These are phyloP conservation scores for Aspergillus sp. DNA, from an alignment of 2,329 filamentous ascomycete species.

Conservation along the genomic window DNA sequence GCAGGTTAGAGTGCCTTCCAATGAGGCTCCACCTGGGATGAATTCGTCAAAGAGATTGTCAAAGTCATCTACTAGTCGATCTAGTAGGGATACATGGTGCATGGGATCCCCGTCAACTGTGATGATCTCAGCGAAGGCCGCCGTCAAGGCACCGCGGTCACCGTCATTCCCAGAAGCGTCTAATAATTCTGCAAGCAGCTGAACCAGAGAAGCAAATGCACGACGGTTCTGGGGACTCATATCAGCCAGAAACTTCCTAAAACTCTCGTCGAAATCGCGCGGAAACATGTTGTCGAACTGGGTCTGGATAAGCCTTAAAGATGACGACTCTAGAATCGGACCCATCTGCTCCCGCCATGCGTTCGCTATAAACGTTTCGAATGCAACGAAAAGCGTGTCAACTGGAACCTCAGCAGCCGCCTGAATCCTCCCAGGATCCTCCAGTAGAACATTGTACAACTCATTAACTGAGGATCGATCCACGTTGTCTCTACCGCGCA, in stretches of 20 bases:
- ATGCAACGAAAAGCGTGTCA: constrained; percentile 81
- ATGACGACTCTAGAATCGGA: constrained; percentile 64
- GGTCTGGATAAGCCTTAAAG: constrained; percentile 63
- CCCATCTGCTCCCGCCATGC: constrained; percentile 88
- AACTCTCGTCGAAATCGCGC: constrained; percentile 48
- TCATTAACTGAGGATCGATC: constrained; percentile 81
- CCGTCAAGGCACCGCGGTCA: constrained; percentile 77
- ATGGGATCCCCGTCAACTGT: constrained; percentile 68
- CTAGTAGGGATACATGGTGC: constrained; percentile 78
- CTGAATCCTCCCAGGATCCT: constrained; percentile 71
- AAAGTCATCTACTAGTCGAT: constrained; percentile 81
- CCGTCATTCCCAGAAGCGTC: constrained; percentile 87
- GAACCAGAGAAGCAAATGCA: constrained; percentile 75
- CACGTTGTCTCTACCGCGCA: constrained; percentile 60
- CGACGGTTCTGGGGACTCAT: constrained; percentile 56
- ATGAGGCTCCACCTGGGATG: constrained; percentile 38
- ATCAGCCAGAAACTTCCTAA: constrained; percentile 45
- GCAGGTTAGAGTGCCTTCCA: constrained; percentile 37
- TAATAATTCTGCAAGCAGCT: constrained; percentile 75
- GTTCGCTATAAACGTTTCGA: constrained; percentile 83
- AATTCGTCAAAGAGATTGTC: constrained; percentile 75
- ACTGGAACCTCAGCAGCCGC: constrained; percentile 65
- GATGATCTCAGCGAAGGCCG: constrained; percentile 80
- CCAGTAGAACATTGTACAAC: constrained; percentile 78
- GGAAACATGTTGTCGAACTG: constrained; percentile 37